Base-by-base conservation (phyloP, 495 filamentous ascomycete genomes). In the Penicillium herquei region DNA sequence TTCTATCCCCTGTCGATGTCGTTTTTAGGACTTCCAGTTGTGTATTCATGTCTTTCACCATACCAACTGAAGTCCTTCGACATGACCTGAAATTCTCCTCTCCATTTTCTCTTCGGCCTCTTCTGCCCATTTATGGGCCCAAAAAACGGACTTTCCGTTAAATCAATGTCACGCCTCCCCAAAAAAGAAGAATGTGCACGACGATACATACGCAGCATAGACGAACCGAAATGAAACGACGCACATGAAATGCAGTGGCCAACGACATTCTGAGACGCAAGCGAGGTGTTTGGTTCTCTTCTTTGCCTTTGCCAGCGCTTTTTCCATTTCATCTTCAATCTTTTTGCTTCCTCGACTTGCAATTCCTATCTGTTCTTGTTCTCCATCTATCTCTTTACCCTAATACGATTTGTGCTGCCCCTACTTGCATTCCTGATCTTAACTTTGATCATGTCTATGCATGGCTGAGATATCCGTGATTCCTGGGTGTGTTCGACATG, bases 201-300 rank as follows among this genome's bases (percentile, higher is more conserved):
- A 66, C 54, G 52, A 66, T 67, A 63, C 56, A 68, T 56, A 67
- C 55, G 62, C 65, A 45, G 58, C 46, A 68, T 66, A 66, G 65
- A 68, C 60, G 63, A 68, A 61, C 65, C 55, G 60, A 63, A 56
- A 68, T 59, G 65, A 68, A 63, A 61, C 51, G 62, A 68, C 60
- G 63, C 64, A 49, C 59, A 63, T 66, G 62, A 63, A 49, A 53
- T 57, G 55, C 63, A 50, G 52, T 65, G 56, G 57, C 53, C 59
- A 56, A 67, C 52, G 58, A 57, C 62, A 59, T 66, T 54, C 63
- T 53, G 57, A 64, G 58, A 64, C 54, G 59, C 59, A 63, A 68
- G 63, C 65, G 60, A 56, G 65, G 65, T 64, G 61, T 67, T 65
- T 65, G 65, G 61, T 69, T 71, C 54, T 64, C 41, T 58, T 50